phyloP scores from a whole-genome alignment of 2,329 filamentous ascomycete genomes.

The Dendrostoma leiphaemia region DNA sequence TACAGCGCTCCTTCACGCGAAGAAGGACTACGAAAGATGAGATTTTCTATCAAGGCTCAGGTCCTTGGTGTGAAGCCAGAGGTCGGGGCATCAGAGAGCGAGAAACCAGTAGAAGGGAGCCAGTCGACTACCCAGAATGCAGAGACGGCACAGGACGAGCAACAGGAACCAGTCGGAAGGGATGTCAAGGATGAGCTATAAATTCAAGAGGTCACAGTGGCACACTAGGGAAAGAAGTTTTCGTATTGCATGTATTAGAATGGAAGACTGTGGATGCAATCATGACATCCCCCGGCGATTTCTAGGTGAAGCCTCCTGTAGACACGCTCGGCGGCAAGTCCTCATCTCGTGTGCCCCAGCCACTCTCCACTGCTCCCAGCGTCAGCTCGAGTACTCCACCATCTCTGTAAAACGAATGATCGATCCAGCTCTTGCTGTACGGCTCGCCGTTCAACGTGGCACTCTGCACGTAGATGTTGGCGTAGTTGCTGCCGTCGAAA shows the following conservation, averaged over 20 bases:
- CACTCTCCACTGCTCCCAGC: slow-evolving; percentile 48
- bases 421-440: slow-evolving; percentile 59
- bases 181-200: slow-evolving; percentile 18
- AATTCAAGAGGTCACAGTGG: neutral
- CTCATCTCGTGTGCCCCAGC: slow-evolving; percentile 48
- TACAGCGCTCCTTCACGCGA: slow-evolving; percentile 28
- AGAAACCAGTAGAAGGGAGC: neutral
- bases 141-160: neutral
- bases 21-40: slow-evolving; percentile 27
- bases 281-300: neutral
- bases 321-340: slow-evolving; percentile 50
- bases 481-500: slow-evolving; percentile 51
- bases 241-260: neutral
- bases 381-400: slow-evolving; percentile 56
- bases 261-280: neutral
- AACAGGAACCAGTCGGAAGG: slow-evolving; percentile 1
- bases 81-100: too few relatives aligned
- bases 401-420: slow-evolving; percentile 57
- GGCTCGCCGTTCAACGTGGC: slow-evolving; percentile 52
- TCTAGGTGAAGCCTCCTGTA: slow-evolving; percentile 4
- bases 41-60: slow-evolving; percentile 35
- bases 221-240: neutral
- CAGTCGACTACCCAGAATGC: neutral
- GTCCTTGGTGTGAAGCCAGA: slow-evolving; percentile 29
- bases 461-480: slow-evolving; percentile 56